These are phyloP conservation scores for Pharnaceum exiguum DNA, from an alignment of 148 eudicot genomes.

Conservation along the genomic window DNA sequence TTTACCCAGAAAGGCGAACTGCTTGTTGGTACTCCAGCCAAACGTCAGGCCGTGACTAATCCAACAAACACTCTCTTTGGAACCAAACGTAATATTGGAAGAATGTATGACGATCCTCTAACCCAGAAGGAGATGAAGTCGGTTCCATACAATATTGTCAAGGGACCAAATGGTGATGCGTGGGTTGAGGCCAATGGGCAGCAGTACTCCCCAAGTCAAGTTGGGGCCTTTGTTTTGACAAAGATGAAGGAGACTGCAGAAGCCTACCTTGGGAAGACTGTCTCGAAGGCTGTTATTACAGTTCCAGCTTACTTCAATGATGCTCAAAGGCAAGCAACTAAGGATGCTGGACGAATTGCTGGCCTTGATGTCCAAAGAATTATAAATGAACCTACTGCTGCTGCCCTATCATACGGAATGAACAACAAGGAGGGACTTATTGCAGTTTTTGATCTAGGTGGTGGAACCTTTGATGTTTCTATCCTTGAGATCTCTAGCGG, in stretches of 20 bases:
- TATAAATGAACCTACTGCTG: conserved; percentile 96
- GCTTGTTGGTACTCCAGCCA: conserved; percentile 91
- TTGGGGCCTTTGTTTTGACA: conserved; percentile 82
- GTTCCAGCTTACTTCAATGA: conserved; percentile 97
- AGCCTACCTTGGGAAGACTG: conserved; percentile 79
- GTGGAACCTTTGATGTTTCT: conserved; percentile 97
- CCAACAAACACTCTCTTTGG: conserved; percentile 82
- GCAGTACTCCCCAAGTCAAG: conserved; percentile 88
- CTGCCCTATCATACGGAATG: conserved; percentile 97
- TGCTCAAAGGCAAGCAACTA: conserved; percentile 97
- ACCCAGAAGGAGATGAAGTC: conserved; percentile 93
- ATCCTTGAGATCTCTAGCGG: conserved; percentile 90
- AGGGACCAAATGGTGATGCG: conserved; percentile 94
- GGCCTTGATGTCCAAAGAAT: conserved; percentile 95
- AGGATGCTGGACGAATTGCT: conserved; percentile 91
- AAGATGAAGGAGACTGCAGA: conserved; percentile 99
- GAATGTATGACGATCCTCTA: conserved; percentile 82
- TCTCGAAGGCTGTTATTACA: conserved; percentile 79
- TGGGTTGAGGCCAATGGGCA: conserved; percentile 98
- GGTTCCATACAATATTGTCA: conserved; percentile 90
- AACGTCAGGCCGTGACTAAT: conserved; percentile 92
- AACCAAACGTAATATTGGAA: conserved; percentile 84
- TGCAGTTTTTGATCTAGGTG: conserved; percentile 97
- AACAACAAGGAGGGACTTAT: conserved; percentile 91
- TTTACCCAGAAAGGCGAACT: conserved; percentile 73